Base-by-base conservation (phyloP, 345 rosid species). In the Eucalyptus regnans region DNA sequence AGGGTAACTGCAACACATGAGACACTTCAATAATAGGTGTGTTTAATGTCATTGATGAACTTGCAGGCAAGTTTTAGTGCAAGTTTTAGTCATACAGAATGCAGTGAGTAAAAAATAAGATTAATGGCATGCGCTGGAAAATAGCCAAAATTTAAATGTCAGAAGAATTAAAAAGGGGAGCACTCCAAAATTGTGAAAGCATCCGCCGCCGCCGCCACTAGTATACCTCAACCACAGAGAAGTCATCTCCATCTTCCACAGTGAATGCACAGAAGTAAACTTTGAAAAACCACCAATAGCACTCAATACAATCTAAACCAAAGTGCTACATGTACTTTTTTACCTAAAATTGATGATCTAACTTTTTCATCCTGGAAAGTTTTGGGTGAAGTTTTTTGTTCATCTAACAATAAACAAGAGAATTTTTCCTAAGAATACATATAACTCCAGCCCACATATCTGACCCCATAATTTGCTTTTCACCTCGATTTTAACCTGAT, bases 1-100 rank as follows among this genome's bases (percentile, higher is more conserved):
- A 64, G 99, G 99, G 76, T 97, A 96, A 89, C 99, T 98, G 98
- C 93, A 92, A 60, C 50, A 60, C 11, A 86, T 43, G 27, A 56
- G 81, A 80, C 7, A 68, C 22, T 18, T 43, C 84, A 50, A 71
- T 48, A 56, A 76, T 27, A 87, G 11, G 50, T 58, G 29, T 5
- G n/a, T 80, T 50, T 48, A 20, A 5, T 76, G 83, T 76, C 87
- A 86, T 86, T 37, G 25, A 29, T 86, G 87, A 46, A 86, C 27
- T 86, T 54, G 83, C 83, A 37, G 48, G 83, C 15, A 41, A 76
- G 48, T 76, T 33, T 33, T 33, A 66, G 81, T 71, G 81, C 13
- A 33, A 71, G 81, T 71, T 37, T 37, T 41, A 71, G 83, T 76
- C 27, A 7, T 37, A 76, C 83, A 76, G 48, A 41, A 76, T 18